These are phyloP conservation scores for Trypanosoma congolense DNA, from an alignment of 208 protist species.

Conservation along the genomic window DNA sequence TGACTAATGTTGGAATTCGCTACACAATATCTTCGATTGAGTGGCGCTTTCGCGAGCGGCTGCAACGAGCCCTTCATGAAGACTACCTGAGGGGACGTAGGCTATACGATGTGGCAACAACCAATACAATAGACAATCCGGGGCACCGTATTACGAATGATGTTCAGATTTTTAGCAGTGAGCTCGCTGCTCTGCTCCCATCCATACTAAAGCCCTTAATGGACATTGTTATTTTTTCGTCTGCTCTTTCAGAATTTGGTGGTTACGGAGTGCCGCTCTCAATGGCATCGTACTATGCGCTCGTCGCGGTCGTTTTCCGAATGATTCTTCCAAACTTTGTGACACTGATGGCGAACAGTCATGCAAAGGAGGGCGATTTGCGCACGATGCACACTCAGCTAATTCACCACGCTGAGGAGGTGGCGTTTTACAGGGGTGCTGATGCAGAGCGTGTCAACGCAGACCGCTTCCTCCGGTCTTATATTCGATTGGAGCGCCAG, in stretches of 20 bases:
- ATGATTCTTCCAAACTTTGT: constrained; percentile 69
- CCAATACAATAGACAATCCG: constrained; percentile 58
- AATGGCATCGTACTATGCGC: constrained; percentile 70
- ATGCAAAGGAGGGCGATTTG: constrained; percentile 79
- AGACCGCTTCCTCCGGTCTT: constrained; percentile 54
- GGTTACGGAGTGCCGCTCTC: constrained; percentile 48
- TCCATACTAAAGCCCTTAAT: constrained; percentile 74
- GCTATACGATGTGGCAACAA: constrained; percentile 53
- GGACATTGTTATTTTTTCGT: constrained; percentile 73
- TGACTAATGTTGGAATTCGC: constrained; percentile 51
- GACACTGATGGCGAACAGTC: constrained; percentile 47
- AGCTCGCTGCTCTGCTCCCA: constrained; percentile 61
- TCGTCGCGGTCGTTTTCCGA: constrained; percentile 54
- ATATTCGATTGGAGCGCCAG: constrained; percentile 53
- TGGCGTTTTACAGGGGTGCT: constrained; percentile 89
- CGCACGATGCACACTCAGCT: constrained; percentile 76
- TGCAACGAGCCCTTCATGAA: constrained; percentile 54
- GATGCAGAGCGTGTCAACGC: constrained; percentile 72
- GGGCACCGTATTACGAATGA: constrained; percentile 77
- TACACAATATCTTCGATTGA: constrained; percentile 71
- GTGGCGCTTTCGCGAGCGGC: constrained; percentile 51
- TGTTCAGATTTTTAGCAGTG: constrained; percentile 68
- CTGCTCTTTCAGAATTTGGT: constrained; percentile 44
- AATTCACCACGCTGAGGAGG: constrained; percentile 82
- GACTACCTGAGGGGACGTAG: constrained; percentile 63